Base-by-base conservation (phyloP, 192 early-diverging fungal species). In the Coemansia sp. region DNA sequence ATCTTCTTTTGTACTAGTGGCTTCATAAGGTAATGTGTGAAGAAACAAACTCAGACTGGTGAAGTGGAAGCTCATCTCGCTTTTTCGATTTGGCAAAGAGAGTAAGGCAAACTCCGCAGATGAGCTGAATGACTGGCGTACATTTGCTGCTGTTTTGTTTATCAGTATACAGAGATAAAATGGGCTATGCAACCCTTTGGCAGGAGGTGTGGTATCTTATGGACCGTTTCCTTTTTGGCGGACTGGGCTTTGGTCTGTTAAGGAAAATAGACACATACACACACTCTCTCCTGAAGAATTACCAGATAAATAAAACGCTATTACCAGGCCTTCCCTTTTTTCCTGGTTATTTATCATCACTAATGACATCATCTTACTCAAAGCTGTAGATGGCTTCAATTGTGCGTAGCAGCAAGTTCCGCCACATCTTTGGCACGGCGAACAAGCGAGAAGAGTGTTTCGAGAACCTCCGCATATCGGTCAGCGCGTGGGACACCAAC, bases 401-500 rank as follows among this genome's bases (percentile, higher is more conserved):
- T 72, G 91, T 94, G 59, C 91, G 92, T 65, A 70, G 88, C 53
- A 91, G 89, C 79, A 94, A 94, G 81, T 93, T 82, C 80, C 89
- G 97, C 66, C 97, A 99, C 85, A 93, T 96, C 56, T 99, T 88
- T 68, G 97, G 95, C 49, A 95, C 91, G 6, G 76, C 85, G 6
- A 81, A 87, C 74, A 98, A 95, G 84, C 86, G 93, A 68, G 95
- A 99, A 40, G 78, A 88, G 43, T 90, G 92, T 83, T 99, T 90
- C 64, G 97, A 99, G 81, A 98, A 95, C 84, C 81, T 96, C 53
- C 86, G 92, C 64, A 87, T 96, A 46, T 90, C 92, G 30, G 82
- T 87, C 55, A 91, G 85, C 62, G 96, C 97, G 9, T 98, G 95
- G 95, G 97, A 99, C 77, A 99, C 94, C 72, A 98, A 99, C 86